Evolutionary conservation across 23 red algal species (phyloP).

Genomic region (Chondrus crispus): DNA sequence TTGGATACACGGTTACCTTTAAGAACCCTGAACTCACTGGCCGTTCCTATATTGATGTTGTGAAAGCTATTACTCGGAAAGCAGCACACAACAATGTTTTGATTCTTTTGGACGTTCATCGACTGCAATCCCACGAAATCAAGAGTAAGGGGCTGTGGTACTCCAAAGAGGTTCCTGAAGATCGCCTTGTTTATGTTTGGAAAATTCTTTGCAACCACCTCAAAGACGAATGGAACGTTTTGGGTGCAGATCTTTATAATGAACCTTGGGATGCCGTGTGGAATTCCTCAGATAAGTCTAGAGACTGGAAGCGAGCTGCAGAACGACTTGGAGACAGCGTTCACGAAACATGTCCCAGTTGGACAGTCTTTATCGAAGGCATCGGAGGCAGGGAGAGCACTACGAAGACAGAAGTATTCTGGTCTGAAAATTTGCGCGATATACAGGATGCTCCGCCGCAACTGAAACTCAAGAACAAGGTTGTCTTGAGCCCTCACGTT

Average conservation of each 20-base stretch:
- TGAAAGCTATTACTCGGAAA: constrained; percentile 18
- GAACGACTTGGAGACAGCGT: constrained; percentile 50
- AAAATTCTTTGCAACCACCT: constrained; percentile 7
- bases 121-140: constrained; percentile 26
- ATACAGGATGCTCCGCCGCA: constrained; percentile 26
- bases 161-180: constrained; percentile 18
- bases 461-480: constrained; percentile 1
- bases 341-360: constrained; percentile 38
- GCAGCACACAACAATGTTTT: constrained; percentile 60
- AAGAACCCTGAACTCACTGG: constrained; percentile 36
- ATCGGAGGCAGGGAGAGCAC: constrained; percentile 11
- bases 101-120: constrained; percentile 60
- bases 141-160: constrained; percentile 58
- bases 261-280: constrained; percentile 50
- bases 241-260: constrained; percentile 71
- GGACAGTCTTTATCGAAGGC: constrained; percentile 58
- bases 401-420: constrained; percentile 19
- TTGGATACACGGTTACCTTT: not conserved
- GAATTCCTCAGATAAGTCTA: constrained; percentile 8
- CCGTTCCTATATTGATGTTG: constrained; percentile 14
- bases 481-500: constrained; percentile 58
- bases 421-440: constrained; percentile 51
- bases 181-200: constrained; percentile 34
- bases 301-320: constrained; percentile 44
- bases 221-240: constrained; percentile 60